Evolutionary conservation across 2,329 filamentous ascomycete genomes (phyloP).

Genomic region (Arthroderma sp.): DNA sequence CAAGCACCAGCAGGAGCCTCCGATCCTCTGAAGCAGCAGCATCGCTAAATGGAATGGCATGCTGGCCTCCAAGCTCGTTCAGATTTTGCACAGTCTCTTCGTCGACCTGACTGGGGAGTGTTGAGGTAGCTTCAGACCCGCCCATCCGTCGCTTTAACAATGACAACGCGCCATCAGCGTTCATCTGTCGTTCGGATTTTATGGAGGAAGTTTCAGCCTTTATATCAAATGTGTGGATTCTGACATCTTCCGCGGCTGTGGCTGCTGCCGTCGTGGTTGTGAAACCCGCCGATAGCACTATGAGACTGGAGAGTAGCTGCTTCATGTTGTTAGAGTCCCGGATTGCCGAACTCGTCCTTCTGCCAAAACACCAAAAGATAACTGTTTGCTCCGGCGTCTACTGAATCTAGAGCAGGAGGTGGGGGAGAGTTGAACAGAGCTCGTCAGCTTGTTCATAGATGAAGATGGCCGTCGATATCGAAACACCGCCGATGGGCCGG

Average conservation of each 20-base stretch:
- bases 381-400: too few species aligned
- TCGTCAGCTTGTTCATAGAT: not conserved
- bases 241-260: slow-evolving; percentile 15
- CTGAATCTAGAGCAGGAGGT: too few species aligned
- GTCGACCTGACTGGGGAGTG: slow-evolving; percentile 22
- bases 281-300: slow-evolving; percentile 5
- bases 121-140: slow-evolving; percentile 35
- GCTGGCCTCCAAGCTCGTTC: slow-evolving; percentile 45
- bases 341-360: not conserved
- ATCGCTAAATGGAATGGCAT: slow-evolving; percentile 39
- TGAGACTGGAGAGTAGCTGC: slow-evolving; percentile 7
- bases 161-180: slow-evolving; percentile 21
- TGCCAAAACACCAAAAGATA: too few species aligned
- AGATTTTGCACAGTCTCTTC: slow-evolving; percentile 44
- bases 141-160: slow-evolving; percentile 36
- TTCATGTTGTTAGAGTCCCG: slow-evolving; percentile 9
- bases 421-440: not conserved
- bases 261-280: slow-evolving; percentile 1
- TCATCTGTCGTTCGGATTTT: slow-evolving; percentile 2
- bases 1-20: slow-evolving; percentile 28
- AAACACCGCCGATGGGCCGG: not conserved
- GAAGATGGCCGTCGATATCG: not conserved
- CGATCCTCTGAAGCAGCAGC: slow-evolving; percentile 10
- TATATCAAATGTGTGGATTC: slow-evolving; percentile 21
- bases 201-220: not conserved